phyloP scores from a whole-genome alignment of 371 early-diverging fungal species.

The Actinomortierella wolfii region DNA sequence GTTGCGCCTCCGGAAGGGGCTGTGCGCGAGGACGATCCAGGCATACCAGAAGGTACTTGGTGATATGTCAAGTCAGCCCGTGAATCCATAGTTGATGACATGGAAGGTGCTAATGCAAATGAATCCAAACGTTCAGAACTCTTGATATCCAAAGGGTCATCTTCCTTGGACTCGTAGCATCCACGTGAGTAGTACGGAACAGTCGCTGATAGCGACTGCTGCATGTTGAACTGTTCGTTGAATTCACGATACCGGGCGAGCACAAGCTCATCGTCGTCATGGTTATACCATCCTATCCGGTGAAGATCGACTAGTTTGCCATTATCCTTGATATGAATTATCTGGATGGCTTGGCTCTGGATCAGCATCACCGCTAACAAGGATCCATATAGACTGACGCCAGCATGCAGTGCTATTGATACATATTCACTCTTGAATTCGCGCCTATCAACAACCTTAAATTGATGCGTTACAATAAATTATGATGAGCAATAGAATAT shows the following conservation, averaged over 20 bases:
- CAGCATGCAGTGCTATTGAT: constrained; percentile 59
- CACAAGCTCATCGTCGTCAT: constrained; percentile 61
- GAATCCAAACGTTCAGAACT: constrained; percentile 14
- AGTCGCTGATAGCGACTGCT: constrained; percentile 14
- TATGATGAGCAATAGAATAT: background rate
- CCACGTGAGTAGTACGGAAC: constrained; percentile 22
- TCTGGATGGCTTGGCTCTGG: constrained; percentile 64
- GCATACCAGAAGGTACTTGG: constrained; percentile 29
- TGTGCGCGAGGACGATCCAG: background rate
- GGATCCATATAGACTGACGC: constrained; percentile 61
- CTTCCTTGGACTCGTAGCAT: constrained; percentile 18
- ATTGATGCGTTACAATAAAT: background rate
- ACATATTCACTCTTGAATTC: constrained; percentile 60
- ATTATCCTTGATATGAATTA: constrained; percentile 58
- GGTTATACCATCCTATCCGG: constrained; percentile 62
- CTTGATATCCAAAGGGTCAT: constrained; percentile 14
- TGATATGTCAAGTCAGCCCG: constrained; percentile 37
- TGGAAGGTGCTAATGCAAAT: constrained; percentile 26
- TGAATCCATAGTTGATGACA: constrained; percentile 20
- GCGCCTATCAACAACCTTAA: constrained; percentile 53
- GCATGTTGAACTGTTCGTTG: constrained; percentile 47
- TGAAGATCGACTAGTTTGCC: constrained; percentile 56
- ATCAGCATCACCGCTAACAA: constrained; percentile 62
- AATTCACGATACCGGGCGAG: constrained; percentile 49
- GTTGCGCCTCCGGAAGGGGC: background rate